Base-by-base conservation (phyloP, 352 stramenopile genomes). In the Globisporangium parvum region DNA sequence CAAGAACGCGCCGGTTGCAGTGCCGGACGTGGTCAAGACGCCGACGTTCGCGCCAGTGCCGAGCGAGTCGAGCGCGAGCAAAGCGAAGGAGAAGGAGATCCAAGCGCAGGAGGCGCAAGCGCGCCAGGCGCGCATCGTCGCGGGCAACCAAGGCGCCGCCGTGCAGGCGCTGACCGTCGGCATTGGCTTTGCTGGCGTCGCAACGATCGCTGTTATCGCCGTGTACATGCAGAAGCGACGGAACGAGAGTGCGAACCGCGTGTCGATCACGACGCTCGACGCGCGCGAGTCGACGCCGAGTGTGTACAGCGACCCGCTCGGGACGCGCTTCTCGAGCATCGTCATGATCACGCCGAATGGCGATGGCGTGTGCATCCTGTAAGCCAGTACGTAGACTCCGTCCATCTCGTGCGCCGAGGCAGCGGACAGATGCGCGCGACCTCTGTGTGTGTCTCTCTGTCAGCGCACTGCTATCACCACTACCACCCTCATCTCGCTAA, bases 291-390 rank as follows among this genome's bases (percentile, higher is more conserved):
- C 77, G 6, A 69, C 70, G 39, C 59, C 60, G 21, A 91, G 80
- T 48, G 78, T 91, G 40, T 89, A 89, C 65, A 82, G 80, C 59
- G 80, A 91, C 55, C 80, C 80, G 23, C 59, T 91, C 21, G 77
- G 72, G 45, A 91, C 80, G 58, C 80, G 80, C 40, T 91, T 85
- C 69, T 88, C 76, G n/a, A 91, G 80, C 59, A 91, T 91, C 57
- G 80, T 91, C 61, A 91, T 91, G 80, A 87, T 91, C 68, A 89
- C 80, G 44, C 80, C 80, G 51, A 88, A 89, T 55, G 80, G 80
- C 23, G 75, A 91, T 59, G 80, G 80, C 33, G 75, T 91, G 46
- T 91, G 80, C 67, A 85, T 91, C 37, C 62, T 91, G 53, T 91
- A 85, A 39, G n/a, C 46, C 24, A 12, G 17, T 37, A 12, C n/a